These are phyloP conservation scores for Pelargonium myrrhifolium DNA, from an alignment of 441 rosid genomes.

Conservation along the genomic window DNA sequence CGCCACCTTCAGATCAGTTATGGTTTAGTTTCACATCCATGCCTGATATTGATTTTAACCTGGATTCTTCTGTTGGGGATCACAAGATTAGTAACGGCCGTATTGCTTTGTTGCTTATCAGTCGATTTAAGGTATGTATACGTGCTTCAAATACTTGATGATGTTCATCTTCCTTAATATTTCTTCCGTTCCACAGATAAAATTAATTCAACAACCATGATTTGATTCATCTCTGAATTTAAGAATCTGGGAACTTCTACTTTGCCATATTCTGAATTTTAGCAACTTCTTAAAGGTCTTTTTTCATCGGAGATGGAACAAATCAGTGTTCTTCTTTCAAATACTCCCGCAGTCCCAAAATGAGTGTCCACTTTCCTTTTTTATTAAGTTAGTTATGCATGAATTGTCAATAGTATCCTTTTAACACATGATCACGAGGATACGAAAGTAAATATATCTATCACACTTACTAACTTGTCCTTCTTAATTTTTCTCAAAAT, in stretches of 20 bases:
- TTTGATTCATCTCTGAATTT: not conserved
- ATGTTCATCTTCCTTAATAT: not conserved
- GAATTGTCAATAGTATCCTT: too few relatives aligned
- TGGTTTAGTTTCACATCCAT: slow-evolving; percentile 86
- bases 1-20: slow-evolving; percentile 91
- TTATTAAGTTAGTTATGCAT: too few relatives aligned
- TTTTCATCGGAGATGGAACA: not conserved
- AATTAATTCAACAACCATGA: not conserved
- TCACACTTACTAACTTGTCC: too few relatives aligned
- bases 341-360: too few relatives aligned
- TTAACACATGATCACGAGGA: too few relatives aligned
- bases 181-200: not conserved
- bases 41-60: slow-evolving; percentile 76
- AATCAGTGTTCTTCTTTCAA: not conserved
- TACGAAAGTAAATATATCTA: too few relatives aligned
- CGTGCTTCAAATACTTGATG: slow-evolving; percentile 5
- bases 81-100: slow-evolving; percentile 68
- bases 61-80: slow-evolving; percentile 81
- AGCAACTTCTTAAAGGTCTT: not conserved
- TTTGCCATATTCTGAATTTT: not conserved
- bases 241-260: not conserved
- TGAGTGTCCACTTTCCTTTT: too few relatives aligned
- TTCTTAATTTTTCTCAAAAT: too few relatives aligned
- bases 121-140: slow-evolving; percentile 66
- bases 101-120: slow-evolving; percentile 61